phyloP scores from a whole-genome alignment of 192 early-diverging fungal genomes.

The Rhizophagus clarus region DNA sequence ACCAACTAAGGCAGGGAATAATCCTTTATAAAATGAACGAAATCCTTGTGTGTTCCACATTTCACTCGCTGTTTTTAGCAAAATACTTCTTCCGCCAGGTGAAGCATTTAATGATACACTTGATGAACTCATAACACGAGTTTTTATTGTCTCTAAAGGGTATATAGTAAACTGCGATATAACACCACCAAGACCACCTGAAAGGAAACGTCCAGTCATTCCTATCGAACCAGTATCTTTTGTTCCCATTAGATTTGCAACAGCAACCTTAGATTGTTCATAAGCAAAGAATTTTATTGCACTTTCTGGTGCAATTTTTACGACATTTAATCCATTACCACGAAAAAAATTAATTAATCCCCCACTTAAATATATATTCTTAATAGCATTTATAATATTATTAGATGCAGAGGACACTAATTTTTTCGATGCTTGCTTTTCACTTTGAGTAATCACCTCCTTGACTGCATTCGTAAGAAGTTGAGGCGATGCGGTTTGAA shows the following conservation, averaged over 20 bases:
- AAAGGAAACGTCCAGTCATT: slow-evolving; percentile 61
- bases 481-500: slow-evolving; percentile 28
- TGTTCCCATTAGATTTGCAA: slow-evolving; percentile 40
- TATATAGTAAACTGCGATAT: slow-evolving; percentile 75
- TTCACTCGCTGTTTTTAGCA: slow-evolving; percentile 46
- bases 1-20: slow-evolving; percentile 64
- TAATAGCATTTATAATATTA: slow-evolving; percentile 39
- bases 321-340: slow-evolving; percentile 77
- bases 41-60: slow-evolving; percentile 68
- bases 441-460: background rate
- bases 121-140: slow-evolving; percentile 70
- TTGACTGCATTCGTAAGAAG: slow-evolving; percentile 32
- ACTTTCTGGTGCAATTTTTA: slow-evolving; percentile 78
- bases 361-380: slow-evolving; percentile 63
- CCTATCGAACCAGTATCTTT: slow-evolving; percentile 43
- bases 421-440: background rate
- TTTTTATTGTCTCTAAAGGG: slow-evolving; percentile 77
- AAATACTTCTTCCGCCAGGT: background rate
- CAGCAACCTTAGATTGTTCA: slow-evolving; percentile 57
- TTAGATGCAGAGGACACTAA: background rate
- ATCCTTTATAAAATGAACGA: slow-evolving; percentile 66
- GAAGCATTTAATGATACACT: slow-evolving; percentile 9
- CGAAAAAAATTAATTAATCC: slow-evolving; percentile 70
- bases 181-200: slow-evolving; percentile 74
- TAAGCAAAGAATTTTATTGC: slow-evolving; percentile 79